phyloP scores from a whole-genome alignment of 257 asterid species.

The Gentiana macrophylla region DNA sequence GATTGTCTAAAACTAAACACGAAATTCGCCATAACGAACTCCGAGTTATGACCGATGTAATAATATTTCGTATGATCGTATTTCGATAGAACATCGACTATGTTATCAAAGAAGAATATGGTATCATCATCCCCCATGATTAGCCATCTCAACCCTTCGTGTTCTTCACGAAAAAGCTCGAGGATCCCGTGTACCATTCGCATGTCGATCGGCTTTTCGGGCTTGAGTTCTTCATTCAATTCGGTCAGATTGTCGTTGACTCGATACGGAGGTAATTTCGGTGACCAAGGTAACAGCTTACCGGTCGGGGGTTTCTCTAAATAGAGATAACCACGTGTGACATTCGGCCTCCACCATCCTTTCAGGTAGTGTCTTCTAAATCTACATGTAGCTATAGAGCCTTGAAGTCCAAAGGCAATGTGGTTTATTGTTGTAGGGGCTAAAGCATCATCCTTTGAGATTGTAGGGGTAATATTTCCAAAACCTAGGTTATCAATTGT shows the following conservation, averaged over 20 bases:
- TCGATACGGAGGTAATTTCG: constrained; percentile 12
- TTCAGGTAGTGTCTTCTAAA: constrained; percentile 16
- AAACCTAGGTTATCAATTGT: too few relatives aligned
- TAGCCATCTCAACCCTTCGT: constrained; percentile 42
- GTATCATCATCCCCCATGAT: constrained; percentile 79
- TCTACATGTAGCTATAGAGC: constrained; percentile 19
- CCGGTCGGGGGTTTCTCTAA: constrained; percentile 15
- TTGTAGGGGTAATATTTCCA: too few relatives aligned
- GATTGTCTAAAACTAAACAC: constrained; percentile 48
- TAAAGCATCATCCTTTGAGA: neutral
- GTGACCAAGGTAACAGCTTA: constrained; percentile 18
- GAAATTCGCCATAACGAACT: constrained; percentile 36
- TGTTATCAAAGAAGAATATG: constrained; percentile 45
- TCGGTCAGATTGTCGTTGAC: constrained; percentile 16
- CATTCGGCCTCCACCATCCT: constrained; percentile 28
- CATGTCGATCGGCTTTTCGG: constrained; percentile 21
- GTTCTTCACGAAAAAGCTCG: constrained; percentile 35
- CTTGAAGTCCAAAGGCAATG: constrained; percentile 19
- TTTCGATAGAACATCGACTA: constrained; percentile 32
- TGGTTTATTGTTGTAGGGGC: constrained; percentile 18
- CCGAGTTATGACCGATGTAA: constrained; percentile 53
- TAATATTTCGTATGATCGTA: constrained; percentile 47
- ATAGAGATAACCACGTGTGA: constrained; percentile 15
- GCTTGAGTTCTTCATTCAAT: constrained; percentile 19
- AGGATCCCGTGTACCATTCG: constrained; percentile 51